A percentile compares a stretch with the other conserved stretches of the same genome.
Conservation (phyloP, 371 early-diverging fungal species). For the Funneliformis caledonium region DNA sequence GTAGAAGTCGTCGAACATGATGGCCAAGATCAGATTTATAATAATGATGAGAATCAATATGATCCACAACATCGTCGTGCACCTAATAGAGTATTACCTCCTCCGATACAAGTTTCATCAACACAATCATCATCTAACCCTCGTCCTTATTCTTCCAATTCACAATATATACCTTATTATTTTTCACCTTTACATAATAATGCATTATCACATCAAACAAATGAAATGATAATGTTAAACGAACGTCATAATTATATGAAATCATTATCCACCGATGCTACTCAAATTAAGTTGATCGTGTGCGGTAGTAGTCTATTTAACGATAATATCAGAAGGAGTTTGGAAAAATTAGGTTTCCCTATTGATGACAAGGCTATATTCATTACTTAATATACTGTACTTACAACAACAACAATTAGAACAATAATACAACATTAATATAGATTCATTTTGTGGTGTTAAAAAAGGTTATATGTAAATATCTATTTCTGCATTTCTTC, state of each 20-base stretch:
- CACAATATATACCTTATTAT: background rate
- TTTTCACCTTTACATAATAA: background rate
- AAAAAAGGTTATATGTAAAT: no score
- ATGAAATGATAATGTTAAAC: background rate
- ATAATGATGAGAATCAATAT: background rate
- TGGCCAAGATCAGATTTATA: background rate
- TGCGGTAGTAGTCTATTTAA: constrained; percentile 3
- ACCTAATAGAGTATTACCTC: background rate
- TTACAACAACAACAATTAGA: no score
- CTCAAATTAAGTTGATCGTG: background rate
- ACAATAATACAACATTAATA: no score
- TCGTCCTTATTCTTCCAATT: background rate
- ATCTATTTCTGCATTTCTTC: no score
- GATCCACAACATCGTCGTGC: background rate
- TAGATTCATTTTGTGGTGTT: no score
- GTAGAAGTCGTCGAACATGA: background rate
- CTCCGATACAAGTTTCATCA: background rate
- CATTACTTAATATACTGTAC: background rate
- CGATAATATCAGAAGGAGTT: background rate
- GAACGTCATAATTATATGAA: background rate
- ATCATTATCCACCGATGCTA: background rate
- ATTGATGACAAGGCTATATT: background rate
- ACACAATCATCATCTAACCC: background rate
- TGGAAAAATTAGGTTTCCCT: constrained; percentile 14
- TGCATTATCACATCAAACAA: background rate